Conservation (phyloP, 2,329 filamentous ascomycete genomes). For the Aspergillus tanneri region DNA sequence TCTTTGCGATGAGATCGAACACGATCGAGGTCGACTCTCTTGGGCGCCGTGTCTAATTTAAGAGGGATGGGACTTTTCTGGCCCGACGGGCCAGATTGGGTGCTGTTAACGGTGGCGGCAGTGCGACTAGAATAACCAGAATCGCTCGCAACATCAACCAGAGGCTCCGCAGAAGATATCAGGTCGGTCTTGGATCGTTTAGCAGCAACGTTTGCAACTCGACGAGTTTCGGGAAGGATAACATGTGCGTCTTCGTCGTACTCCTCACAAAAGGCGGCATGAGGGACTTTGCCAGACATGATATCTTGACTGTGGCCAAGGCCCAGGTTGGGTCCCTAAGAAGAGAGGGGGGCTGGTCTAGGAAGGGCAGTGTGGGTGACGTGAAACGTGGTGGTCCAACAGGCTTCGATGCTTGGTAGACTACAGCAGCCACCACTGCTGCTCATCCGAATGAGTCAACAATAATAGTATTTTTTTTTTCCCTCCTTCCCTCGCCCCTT, state of each 20-base stretch:
- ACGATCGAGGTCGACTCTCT: conserved; percentile 28
- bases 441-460: conserved; percentile 24
- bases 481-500: background rate
- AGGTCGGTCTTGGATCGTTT: conserved; percentile 49
- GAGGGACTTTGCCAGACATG: conserved; percentile 43
- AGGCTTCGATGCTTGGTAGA: conserved; percentile 22
- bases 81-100: conserved; percentile 51
- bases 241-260: conserved; percentile 47
- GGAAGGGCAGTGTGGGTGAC: conserved; percentile 26
- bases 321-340: conserved; percentile 28
- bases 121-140: conserved; percentile 63
- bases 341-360: conserved; percentile 25
- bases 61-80: conserved; percentile 38
- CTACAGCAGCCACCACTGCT: conserved; percentile 25
- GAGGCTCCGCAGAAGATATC: conserved; percentile 33
- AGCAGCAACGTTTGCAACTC: conserved; percentile 52
- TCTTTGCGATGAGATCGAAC: conserved; percentile 34
- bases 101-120: conserved; percentile 52
- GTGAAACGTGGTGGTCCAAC: conserved; percentile 30
- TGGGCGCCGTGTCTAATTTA: conserved; percentile 39
- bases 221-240: conserved; percentile 48
- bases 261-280: conserved; percentile 49
- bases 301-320: conserved; percentile 29
- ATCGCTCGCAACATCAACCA: conserved; percentile 56
- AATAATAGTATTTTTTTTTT: conserved; percentile 13